These are phyloP conservation scores for Diaporthe eres DNA, from an alignment of 2,329 filamentous ascomycete genomes.

Conservation along the genomic window DNA sequence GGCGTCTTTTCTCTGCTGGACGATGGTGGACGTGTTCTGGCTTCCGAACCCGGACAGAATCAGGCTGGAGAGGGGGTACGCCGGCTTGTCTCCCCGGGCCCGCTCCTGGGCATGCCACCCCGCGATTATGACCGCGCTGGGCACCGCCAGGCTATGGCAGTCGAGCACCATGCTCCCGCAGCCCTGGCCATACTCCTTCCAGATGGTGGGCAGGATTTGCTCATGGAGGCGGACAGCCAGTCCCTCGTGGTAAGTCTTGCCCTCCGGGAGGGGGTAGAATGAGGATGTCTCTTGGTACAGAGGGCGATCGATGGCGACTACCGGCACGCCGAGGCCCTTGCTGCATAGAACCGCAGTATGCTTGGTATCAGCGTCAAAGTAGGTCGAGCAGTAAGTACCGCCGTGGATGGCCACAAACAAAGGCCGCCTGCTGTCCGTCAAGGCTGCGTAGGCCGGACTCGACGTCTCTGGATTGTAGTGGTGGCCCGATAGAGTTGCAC, in stretches of 20 bases:
- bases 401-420: conserved; percentile 45
- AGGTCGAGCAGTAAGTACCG: conserved; percentile 42
- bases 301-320: conserved; percentile 45
- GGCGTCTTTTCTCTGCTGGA: not conserved
- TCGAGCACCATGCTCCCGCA: conserved; percentile 44
- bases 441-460: not conserved
- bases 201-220: conserved; percentile 42
- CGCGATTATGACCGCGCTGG: conserved; percentile 43
- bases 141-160: conserved; percentile 44
- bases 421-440: conserved; percentile 32
- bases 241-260: conserved; percentile 35
- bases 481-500: conserved; percentile 34
- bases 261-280: conserved; percentile 36
- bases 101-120: conserved; percentile 36
- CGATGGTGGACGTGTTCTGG: not conserved
- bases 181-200: conserved; percentile 42
- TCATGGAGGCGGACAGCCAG: conserved; percentile 28
- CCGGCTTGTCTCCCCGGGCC: not conserved
- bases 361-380: conserved; percentile 44
- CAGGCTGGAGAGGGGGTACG: conserved; percentile 44
- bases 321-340: conserved; percentile 42
- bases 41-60: conserved; percentile 45
- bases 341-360: conserved; percentile 40
- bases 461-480: conserved; percentile 12
- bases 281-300: conserved; percentile 42